Conservation (phyloP, 257 asterid species). For the Capsicum pubescens region DNA sequence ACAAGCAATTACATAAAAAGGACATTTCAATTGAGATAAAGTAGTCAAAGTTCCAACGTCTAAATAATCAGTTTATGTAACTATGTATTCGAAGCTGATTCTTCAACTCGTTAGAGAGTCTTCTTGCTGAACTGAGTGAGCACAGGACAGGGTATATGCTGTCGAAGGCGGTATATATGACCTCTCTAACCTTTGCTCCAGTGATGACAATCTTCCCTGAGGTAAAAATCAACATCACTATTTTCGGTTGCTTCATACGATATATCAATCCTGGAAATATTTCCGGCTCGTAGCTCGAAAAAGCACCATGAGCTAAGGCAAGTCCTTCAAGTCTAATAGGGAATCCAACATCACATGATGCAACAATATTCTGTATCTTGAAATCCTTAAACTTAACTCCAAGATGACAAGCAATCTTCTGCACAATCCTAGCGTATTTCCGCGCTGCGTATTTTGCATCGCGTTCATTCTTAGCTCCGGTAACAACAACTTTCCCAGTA, state of each 20-base stretch:
- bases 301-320: constrained; percentile 44
- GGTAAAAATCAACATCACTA: constrained; percentile 30
- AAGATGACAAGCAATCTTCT: neutral
- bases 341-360: constrained; percentile 44
- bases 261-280: constrained; percentile 35
- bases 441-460: neutral
- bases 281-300: constrained; percentile 41
- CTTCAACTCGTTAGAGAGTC: neutral
- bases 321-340: constrained; percentile 49
- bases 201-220: constrained; percentile 40
- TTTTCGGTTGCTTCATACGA: constrained; percentile 36
- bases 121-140: constrained; percentile 29
- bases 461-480: too few species aligned
- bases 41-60: too few species aligned
- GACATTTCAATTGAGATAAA: too few species aligned
- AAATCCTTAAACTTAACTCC: constrained; percentile 17
- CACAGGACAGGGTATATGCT: constrained; percentile 39
- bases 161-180: constrained; percentile 31
- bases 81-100: too few species aligned
- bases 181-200: constrained; percentile 39
- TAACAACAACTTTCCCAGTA: too few species aligned
- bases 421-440: neutral
- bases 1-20: too few species aligned
- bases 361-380: constrained; percentile 49
- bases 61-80: too few species aligned